Percentiles rank a stretch among this genome's conserved stretches.
Conservation (phyloP, 306 rosid genomes). For the Senna tora region DNA sequence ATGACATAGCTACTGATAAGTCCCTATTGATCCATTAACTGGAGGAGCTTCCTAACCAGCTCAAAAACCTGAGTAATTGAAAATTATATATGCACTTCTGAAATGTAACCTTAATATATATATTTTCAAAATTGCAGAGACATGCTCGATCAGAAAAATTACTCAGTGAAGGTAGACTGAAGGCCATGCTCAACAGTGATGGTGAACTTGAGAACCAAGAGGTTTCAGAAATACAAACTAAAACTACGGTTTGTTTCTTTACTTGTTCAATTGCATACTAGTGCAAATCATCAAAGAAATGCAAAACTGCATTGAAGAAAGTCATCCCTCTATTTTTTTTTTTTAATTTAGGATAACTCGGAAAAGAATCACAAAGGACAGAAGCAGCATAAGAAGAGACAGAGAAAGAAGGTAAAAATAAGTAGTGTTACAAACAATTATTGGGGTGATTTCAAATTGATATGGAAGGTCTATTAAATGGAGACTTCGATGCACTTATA, state of each 20-base stretch:
- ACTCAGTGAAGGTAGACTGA: conserved; percentile 72
- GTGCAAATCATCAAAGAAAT: neutral
- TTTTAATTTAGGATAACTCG: conserved; percentile 43
- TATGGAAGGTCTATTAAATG: conserved; percentile 19
- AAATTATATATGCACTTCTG: neutral
- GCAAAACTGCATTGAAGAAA: neutral
- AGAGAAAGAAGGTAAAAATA: conserved; percentile 55
- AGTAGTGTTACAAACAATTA: conserved; percentile 8
- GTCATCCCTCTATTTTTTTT: neutral
- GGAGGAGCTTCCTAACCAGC: neutral
- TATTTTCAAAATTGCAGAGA: conserved; percentile 58
- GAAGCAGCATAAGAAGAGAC: conserved; percentile 46
- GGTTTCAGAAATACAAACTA: conserved; percentile 49
- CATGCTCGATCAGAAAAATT: conserved; percentile 86
- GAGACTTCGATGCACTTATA: no score
- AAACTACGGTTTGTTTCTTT: conserved; percentile 57
- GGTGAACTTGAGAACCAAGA: conserved; percentile 78
- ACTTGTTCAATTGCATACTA: neutral
- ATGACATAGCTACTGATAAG: neutral
- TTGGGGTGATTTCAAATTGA: conserved; percentile 2
- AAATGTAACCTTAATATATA: no score
- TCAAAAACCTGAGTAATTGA: conserved; percentile 3
- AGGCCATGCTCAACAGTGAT: conserved; percentile 70
- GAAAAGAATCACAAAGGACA: conserved; percentile 42
- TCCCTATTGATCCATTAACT: neutral